phyloP scores from a whole-genome alignment of 2,329 filamentous ascomycete species.

The Verticillium dahliae region DNA sequence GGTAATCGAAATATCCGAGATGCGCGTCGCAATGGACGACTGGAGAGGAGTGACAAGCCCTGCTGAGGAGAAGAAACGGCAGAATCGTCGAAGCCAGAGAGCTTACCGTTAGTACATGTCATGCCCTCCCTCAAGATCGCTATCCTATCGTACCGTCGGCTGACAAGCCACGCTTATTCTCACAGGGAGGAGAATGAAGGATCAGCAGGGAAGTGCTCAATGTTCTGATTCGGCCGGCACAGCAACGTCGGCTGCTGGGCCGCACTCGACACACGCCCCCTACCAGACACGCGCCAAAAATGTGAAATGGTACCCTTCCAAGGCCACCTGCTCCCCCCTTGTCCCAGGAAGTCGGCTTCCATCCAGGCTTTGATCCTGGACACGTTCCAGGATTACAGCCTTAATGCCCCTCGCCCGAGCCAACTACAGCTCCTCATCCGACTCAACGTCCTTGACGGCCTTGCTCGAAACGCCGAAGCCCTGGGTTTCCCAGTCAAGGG shows the following conservation, averaged over 20 bases:
- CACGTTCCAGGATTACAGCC: background rate
- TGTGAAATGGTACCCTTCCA: background rate
- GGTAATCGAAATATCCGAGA: conserved; percentile 1
- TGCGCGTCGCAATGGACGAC: conserved; percentile 17
- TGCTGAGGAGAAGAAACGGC: conserved; percentile 10
- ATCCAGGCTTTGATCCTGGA: background rate
- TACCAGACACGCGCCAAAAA: no score
- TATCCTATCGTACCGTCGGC: no score
- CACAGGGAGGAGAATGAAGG: background rate
- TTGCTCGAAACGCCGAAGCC: conserved; percentile 6
- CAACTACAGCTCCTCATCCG: conserved; percentile 6
- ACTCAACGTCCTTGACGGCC: conserved; percentile 10
- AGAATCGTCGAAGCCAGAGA: conserved; percentile 10
- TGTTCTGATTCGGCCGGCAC: background rate
- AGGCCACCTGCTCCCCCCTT: background rate
- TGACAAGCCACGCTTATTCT: no score
- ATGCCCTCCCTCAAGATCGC: no score
- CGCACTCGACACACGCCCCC: no score
- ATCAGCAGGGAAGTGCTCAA: background rate
- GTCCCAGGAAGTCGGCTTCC: background rate
- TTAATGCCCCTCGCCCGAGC: conserved; percentile 4
- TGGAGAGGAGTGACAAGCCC: conserved; percentile 24
- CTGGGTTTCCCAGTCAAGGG: conserved; percentile 6
- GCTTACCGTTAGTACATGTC: conserved; percentile 5
- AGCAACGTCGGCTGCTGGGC: no score